Evolutionary conservation across 2,329 filamentous ascomycete species (phyloP), one percentile per base, ranked within the genome.

Genomic region (Bipolaris cookei): DNA sequence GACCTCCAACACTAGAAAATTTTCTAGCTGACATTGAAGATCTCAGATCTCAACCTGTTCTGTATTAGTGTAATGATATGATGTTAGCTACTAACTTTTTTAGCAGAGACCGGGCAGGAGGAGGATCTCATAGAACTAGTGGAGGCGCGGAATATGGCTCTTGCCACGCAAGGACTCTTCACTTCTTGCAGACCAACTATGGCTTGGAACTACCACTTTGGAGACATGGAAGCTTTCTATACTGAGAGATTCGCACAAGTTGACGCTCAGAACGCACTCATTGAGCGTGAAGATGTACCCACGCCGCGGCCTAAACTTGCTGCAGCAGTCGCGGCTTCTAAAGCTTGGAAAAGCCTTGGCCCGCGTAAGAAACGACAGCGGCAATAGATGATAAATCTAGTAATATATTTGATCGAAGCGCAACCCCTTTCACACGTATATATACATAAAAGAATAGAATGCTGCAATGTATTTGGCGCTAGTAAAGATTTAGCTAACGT

Each of bases 171-270:
- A 21, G 21, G 21, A 21, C 21, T 21, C 21, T 21, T 21, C 18
- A 14, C 28, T 52, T 55, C 46, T 16, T 57, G 51, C 23, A 59
- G 53, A 35, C 59, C 38, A 32, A 59, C 59, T 55, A 59, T 59
- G 44, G 56, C 59, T 28, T 60, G 35, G 57, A 63, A 60, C 57
- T 63, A 63, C 56, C 45, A 63, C 38, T 63, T 63, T 56, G 38
- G 57, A 51, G 54, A 58, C 35, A 60, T 63, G 35, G 45, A 60
- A 41, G 54, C 60, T 51, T 63, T 63, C 45, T 63, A 60, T 47
- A 18, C 48, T 51, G 48, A 63, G 51, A 63, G 60, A 50, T 63
- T 60, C 30, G 35, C n/a, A 37, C 14, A 37, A 14, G 35, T 37
- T 16, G 6, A 37, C 35, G 35, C 35, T 37, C 3, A 37, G 35